Percentiles rank a stretch among this genome's conserved stretches.
Evolutionary conservation across 495 filamentous ascomycete species (phyloP).

Genomic region (Parathielavia appendiculata): DNA sequence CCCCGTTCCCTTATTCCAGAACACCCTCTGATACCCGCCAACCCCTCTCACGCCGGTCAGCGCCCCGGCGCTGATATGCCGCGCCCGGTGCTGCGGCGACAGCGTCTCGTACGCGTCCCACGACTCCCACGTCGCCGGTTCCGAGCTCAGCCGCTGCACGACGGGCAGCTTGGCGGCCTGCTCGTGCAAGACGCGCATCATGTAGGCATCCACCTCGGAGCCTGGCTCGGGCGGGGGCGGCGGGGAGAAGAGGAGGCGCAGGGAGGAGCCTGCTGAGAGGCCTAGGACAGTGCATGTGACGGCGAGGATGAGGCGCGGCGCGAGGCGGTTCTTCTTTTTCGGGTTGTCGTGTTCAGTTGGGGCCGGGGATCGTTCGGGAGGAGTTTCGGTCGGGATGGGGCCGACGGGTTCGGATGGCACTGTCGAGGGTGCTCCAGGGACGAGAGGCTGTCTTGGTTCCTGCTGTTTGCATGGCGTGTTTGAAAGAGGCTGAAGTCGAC

Average conservation of each 20-base stretch:
- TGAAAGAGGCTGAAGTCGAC: conserved; percentile 2
- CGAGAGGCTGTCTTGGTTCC: not conserved
- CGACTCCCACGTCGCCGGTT: conserved; percentile 48
- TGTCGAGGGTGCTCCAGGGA: not conserved
- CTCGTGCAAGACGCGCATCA: conserved; percentile 29
- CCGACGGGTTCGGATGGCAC: not conserved
- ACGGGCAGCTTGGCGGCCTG: conserved; percentile 45
- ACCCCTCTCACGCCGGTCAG: conserved; percentile 42
- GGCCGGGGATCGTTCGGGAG: not conserved
- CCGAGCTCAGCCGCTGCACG: conserved; percentile 46
- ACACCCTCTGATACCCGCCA: conserved; percentile 48
- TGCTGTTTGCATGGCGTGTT: not conserved
- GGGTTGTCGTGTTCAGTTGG: not conserved
- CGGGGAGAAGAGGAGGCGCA: conserved; percentile 36
- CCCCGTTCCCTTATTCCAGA: conserved; percentile 36
- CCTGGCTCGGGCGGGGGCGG: conserved; percentile 30
- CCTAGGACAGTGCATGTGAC: conserved; percentile 40
- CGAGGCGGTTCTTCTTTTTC: conserved; percentile 35
- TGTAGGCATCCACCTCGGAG: conserved; percentile 32
- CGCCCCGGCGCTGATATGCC: conserved; percentile 43
- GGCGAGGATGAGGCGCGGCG: conserved; percentile 23
- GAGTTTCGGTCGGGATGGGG: not conserved
- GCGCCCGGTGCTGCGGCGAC: conserved; percentile 31
- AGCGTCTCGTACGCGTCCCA: conserved; percentile 54
- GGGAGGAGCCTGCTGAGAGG: conserved; percentile 27